A percentile compares a stretch with the other conserved stretches of the same genome.
These are phyloP conservation scores for Penicillium coprophilum DNA, from an alignment of 495 filamentous ascomycete species.

Conservation along the genomic window DNA sequence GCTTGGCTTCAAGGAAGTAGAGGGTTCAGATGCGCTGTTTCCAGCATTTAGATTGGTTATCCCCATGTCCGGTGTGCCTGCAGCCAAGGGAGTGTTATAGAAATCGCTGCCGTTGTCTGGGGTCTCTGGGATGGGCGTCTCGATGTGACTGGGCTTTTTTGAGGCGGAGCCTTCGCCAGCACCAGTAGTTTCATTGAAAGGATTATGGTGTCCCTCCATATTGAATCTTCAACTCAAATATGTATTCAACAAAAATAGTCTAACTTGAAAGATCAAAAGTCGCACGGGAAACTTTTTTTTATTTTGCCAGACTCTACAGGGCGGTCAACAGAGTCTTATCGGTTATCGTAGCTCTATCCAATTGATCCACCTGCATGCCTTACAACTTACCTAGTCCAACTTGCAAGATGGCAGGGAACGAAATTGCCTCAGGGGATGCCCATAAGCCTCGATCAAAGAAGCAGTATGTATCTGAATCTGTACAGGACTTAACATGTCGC, in stretches of 20 bases:
- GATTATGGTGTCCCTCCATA: constrained; percentile 48
- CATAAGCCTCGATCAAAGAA: constrained; percentile 28
- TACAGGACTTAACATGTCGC: constrained; percentile 3
- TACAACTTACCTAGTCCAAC: constrained; percentile 4
- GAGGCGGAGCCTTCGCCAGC: constrained; percentile 23
- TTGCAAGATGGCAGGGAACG: constrained; percentile 17
- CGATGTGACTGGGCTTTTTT: constrained; percentile 28
- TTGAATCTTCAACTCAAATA: constrained; percentile 13
- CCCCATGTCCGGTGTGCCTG: constrained; percentile 27
- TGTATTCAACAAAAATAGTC: background rate
- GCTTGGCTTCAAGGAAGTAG: constrained; percentile 17
- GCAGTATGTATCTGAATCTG: constrained; percentile 24
- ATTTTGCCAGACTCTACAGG: constrained; percentile 35
- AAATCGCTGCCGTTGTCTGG: constrained; percentile 46
- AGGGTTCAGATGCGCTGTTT: constrained; percentile 8
- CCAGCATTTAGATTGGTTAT: constrained; percentile 3
- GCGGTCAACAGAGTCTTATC: constrained; percentile 38
- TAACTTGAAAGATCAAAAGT: constrained; percentile 29
- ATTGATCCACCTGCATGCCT: background rate
- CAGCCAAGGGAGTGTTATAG: constrained; percentile 39
- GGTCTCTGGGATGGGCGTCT: constrained; percentile 37
- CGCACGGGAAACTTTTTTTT: constrained; percentile 33
- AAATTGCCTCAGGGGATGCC: constrained; percentile 1
- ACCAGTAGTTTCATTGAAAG: constrained; percentile 10
- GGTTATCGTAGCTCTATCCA: constrained; percentile 22